phyloP scores from a whole-genome alignment of 1,139 yeast species.

The Debaryomyces subglobosus region DNA sequence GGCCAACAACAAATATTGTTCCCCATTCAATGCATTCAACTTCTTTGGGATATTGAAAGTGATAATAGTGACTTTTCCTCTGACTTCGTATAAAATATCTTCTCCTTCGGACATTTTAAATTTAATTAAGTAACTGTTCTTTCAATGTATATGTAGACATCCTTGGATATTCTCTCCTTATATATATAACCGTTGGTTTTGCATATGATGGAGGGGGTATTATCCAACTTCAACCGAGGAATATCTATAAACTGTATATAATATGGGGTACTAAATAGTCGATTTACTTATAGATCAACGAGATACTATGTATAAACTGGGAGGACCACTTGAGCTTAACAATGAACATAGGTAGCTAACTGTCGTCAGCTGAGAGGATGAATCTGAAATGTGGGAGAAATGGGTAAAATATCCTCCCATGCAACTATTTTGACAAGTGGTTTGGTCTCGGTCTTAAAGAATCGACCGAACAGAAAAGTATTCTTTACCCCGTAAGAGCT shows the following conservation, averaged over 20 bases:
- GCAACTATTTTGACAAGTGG: neutral
- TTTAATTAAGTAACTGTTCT: neutral
- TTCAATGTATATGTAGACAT: neutral
- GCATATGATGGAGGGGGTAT: slow-evolving; percentile 2
- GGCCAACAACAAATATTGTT: slow-evolving; percentile 67
- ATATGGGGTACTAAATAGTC: neutral
- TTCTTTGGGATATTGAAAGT: slow-evolving; percentile 65
- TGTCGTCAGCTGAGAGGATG: neutral
- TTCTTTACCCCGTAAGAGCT: neutral
- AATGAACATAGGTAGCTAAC: neutral
- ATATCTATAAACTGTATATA: slow-evolving; percentile 2
- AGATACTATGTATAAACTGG: neutral
- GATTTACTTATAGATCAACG: neutral
- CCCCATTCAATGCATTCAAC: slow-evolving; percentile 69
- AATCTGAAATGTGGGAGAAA: neutral
- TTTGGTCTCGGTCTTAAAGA: neutral
- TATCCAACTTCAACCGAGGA: slow-evolving; percentile 3
- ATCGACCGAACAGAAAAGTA: neutral
- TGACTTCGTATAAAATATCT: slow-evolving; percentile 54
- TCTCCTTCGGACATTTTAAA: slow-evolving; percentile 20
- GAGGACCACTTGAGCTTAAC: neutral
- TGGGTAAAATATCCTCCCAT: neutral
- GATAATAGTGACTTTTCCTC: slow-evolving; percentile 62
- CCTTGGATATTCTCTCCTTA: neutral
- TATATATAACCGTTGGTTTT: neutral